Evolutionary conservation across 768 basidiomycete species (phyloP).

Genomic region (Tylopilus vinaceipallidus): DNA sequence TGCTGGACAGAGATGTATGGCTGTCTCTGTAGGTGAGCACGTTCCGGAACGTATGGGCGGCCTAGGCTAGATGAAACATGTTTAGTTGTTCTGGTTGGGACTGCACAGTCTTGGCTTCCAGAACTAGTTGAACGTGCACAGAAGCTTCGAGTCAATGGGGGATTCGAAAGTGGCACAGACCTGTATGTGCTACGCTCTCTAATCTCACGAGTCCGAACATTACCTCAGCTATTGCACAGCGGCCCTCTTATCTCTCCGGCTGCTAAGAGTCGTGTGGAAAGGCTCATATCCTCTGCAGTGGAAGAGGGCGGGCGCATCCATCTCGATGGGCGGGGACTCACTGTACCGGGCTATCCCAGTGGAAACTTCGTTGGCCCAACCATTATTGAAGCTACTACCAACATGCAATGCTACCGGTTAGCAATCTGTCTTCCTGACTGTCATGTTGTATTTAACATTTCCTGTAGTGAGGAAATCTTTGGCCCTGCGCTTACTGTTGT

Average conservation of each 20-base stretch:
- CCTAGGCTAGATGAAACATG: not conserved
- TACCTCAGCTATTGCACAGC: constrained; percentile 32
- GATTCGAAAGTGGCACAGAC: constrained; percentile 86
- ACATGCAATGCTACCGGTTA: constrained; percentile 86
- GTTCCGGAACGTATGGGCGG: not conserved
- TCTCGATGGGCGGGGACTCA: constrained; percentile 77
- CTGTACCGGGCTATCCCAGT: constrained; percentile 70
- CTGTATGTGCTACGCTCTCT: constrained; percentile 47
- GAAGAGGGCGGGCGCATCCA: constrained; percentile 82
- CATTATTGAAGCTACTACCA: constrained; percentile 76
- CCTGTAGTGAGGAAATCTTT: constrained; percentile 85
- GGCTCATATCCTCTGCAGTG: constrained; percentile 70
- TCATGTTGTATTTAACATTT: not conserved
- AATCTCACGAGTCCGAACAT: not conserved
- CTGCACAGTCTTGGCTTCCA: constrained; percentile 76
- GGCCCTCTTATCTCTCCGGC: constrained; percentile 81
- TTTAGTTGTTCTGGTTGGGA: constrained; percentile 78
- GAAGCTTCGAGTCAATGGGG: constrained; percentile 80
- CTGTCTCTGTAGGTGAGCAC: constrained; percentile 78
- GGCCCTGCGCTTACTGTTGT: constrained; percentile 85
- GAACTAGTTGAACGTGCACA: constrained; percentile 81
- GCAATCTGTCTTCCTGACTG: constrained; percentile 21
- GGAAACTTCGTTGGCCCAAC: constrained; percentile 97
- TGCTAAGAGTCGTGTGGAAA: constrained; percentile 74
- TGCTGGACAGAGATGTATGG: constrained; percentile 98